Base-by-base conservation (phyloP, 148 eudicot genomes). In the Rhododendron molle region DNA sequence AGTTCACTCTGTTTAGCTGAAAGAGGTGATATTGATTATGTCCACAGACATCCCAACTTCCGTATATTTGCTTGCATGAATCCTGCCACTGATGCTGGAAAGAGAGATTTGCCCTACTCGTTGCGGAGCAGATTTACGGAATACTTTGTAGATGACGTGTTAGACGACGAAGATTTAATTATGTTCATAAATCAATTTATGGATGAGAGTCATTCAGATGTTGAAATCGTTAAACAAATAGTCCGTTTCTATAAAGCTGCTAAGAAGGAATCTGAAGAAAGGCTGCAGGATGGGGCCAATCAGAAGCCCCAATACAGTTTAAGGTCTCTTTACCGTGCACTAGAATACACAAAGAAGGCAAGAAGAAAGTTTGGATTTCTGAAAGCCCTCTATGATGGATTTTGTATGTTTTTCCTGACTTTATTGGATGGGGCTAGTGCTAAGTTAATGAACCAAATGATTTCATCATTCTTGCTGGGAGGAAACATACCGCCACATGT, bases 71-170 rank as follows among this genome's bases (percentile, higher is more conserved):
- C 98, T 67, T 97, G 99, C 88, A 97, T 97, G 99, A 97, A 97
- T 92, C 99, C 99, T 77, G 99, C 99, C 81, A 97, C 96, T 85
- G 98, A 97, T 93, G 98, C 99, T 83, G 98, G 99, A 54, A 97
- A 97, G 90, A 93, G 99, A 84, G 98, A 97, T 88, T 90, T 97
- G 87, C 96, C 98, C 36, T 91, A 88, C 82, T 89, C 95, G 12
- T 85, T 97, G 84, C 89, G 98, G 87, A 89, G 95, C 85, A 93
- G 96, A 88, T 97, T 97, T 89, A 92, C 99, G 4, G 99, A 97
- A 76, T 94, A 91, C 86, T 97, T 92, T 84, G 98, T 97, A 78
- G 98, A 97, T 93, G 99, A 95, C 89, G 91, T 92, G 43, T 88
- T 95, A 88, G 95, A 93, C 86, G 98, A 92, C 85, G 95, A 92